phyloP scores from a whole-genome alignment of 495 filamentous ascomycete species.

The Haplographium delicatum region DNA sequence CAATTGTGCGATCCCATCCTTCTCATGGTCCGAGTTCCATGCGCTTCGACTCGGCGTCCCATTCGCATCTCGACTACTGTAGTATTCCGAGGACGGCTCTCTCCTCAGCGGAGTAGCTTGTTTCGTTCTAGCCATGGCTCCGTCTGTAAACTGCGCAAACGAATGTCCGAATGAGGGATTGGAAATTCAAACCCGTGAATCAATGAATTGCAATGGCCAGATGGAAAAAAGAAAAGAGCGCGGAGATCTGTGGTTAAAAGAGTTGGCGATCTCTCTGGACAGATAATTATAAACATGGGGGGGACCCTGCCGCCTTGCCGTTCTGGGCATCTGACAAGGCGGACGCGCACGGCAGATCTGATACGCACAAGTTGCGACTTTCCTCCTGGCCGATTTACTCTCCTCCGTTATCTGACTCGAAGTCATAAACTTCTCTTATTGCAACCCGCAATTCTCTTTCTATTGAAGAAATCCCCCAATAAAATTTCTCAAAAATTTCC shows the following conservation, averaged over 20 bases:
- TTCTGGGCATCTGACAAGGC: background rate
- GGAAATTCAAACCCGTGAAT: background rate
- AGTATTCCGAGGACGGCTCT: constrained; percentile 58
- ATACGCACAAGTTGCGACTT: background rate
- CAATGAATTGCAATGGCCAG: background rate
- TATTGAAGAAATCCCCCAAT: background rate
- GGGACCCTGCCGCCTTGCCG: background rate
- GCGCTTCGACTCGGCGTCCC: constrained; percentile 20
- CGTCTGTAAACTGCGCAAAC: constrained; percentile 7
- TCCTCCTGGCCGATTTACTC: background rate
- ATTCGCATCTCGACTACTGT: constrained; percentile 32
- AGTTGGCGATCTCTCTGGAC: constrained; percentile 1
- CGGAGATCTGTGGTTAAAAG: background rate
- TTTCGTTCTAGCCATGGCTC: constrained; percentile 73
- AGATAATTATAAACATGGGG: background rate
- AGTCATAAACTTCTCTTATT: background rate
- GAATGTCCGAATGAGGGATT: background rate
- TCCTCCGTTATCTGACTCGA: background rate
- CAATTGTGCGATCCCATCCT: constrained; percentile 29
- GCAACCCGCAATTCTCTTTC: background rate
- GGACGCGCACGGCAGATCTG: background rate
- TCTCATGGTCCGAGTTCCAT: constrained; percentile 24
- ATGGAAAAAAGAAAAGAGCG: background rate
- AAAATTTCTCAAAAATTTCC: too few species aligned
- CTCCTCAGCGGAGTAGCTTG: constrained; percentile 62